Evolutionary conservation across 495 filamentous ascomycete genomes (phyloP).

Genomic region (Hypoxylon lenormandii): DNA sequence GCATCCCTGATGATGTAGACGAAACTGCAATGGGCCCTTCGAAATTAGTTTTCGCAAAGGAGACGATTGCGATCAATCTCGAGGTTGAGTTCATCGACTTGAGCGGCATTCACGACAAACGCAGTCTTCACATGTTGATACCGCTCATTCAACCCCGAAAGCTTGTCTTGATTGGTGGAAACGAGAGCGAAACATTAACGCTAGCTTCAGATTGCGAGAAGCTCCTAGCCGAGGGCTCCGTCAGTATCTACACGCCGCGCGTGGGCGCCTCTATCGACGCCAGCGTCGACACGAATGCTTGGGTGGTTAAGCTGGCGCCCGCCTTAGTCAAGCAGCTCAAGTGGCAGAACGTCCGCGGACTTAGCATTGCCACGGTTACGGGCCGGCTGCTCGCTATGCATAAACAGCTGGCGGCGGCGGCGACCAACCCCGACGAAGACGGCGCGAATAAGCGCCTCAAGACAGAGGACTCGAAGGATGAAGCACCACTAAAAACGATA

Average conservation of each 20-base stretch:
- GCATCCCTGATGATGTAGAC: constrained; percentile 67
- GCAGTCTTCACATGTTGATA: constrained; percentile 91
- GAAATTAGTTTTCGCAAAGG: constrained; percentile 72
- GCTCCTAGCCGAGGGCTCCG: constrained; percentile 66
- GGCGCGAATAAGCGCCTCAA: constrained; percentile 75
- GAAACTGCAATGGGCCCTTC: constrained; percentile 75
- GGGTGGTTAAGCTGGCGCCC: constrained; percentile 90
- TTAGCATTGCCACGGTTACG: constrained; percentile 89
- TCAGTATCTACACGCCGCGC: constrained; percentile 81
- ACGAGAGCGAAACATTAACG: constrained; percentile 76
- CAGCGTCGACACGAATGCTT: constrained; percentile 97
- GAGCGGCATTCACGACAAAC: constrained; percentile 89
- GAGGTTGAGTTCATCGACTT: constrained; percentile 90
- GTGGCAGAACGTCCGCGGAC: constrained; percentile 91
- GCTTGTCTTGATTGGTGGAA: constrained; percentile 86
- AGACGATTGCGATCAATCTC: constrained; percentile 73
- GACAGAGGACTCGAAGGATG: constrained; percentile 60
- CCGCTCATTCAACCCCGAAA: constrained; percentile 94
- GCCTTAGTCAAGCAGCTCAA: constrained; percentile 82
- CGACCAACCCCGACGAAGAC: constrained; percentile 55
- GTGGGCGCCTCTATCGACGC: constrained; percentile 81
- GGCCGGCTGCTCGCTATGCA: constrained; percentile 65
- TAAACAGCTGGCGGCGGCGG: constrained; percentile 50
- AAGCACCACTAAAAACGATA: constrained; percentile 27
- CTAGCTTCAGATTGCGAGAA: constrained; percentile 85